Base-by-base conservation (phyloP, 371 early-diverging fungal genomes). In the Mucor plumbeus region DNA sequence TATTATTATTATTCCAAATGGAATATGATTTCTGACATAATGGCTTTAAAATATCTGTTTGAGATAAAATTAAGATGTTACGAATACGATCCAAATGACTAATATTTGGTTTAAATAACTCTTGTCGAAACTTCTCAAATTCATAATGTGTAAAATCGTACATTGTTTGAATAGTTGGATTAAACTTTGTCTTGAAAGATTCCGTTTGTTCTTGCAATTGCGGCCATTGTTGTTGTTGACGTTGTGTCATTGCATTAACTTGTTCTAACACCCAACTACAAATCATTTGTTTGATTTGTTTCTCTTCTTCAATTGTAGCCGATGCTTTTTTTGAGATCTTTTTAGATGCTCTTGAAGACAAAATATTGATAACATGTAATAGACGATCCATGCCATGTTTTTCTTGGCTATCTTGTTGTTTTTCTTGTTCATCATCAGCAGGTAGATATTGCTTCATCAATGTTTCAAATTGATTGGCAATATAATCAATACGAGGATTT, bases 51-150 rank as follows among this genome's bases (percentile, higher is more conserved):
- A 71, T 54, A 47, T 71, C 72, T 10, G 63, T 64, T 67, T 67
- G 72, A 61, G 72, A 71, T 26, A 71, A 19, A 26, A 53, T 44
- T 61, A 67, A 60, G 36, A 71, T 59, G 50, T 63, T 71, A 59
- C 63, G 67, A 17, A 59, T 63, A 34, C 64, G 63, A n/a, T 67
- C 72, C 64, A 71, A 56, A 60, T 63, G 64, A 48, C 65, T 64
- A 15, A 54, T 31, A 26, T 70, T 48, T 56, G 59, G 60, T 21
- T 71, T 71, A 11, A n/a, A 44, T 19, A 71, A 36, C 40, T 71
- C 72, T 60, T 67, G 67, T 34, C 63, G 60, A 21, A 71, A 50
- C 54, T 67, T 71, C n/a, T 67, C 68, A 47, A 71, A 55, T 50
- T 71, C 72, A 40, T 47, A 21, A 15, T 67, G 68, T 15, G 72